phyloP scores from a whole-genome alignment of 2,329 filamentous ascomycete species.

The Fusarium clavum region DNA sequence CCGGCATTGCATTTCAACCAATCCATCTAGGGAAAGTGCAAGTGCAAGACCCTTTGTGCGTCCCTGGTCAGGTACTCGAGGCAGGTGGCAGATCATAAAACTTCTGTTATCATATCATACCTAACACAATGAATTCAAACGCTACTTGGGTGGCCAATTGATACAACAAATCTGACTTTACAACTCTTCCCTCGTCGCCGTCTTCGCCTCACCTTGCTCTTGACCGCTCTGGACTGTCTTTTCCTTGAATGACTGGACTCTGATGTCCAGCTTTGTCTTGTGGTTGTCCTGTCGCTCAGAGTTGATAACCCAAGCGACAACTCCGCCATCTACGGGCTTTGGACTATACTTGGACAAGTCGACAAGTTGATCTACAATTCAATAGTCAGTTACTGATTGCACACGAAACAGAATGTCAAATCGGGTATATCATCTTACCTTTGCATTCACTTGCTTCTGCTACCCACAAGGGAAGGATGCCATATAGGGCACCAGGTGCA shows the following conservation, averaged over 20 bases:
- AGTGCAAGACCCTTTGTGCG: conserved; percentile 21
- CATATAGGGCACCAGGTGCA: conserved; percentile 64
- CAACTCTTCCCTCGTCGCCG: conserved; percentile 44
- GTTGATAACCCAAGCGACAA: conserved; percentile 50
- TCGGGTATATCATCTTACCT: conserved; percentile 50
- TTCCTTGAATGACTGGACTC: conserved; percentile 50
- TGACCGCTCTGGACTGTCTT: conserved; percentile 35
- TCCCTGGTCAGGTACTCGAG: neutral
- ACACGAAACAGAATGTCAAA: neutral
- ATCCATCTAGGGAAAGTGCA: conserved; percentile 1
- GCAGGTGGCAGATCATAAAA: conserved; percentile 1
- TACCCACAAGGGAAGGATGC: conserved; percentile 62
- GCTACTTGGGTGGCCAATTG: neutral
- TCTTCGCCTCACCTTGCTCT: conserved; percentile 14
- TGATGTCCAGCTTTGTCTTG: conserved; percentile 52
- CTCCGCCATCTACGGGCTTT: conserved; percentile 40
- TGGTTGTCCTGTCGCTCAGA: conserved; percentile 46
- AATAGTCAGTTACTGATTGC: conserved; percentile 8
- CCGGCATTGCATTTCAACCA: conserved; percentile 20
- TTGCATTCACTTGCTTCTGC: conserved; percentile 58
- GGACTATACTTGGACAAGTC: conserved; percentile 49
- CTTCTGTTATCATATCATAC: neutral
- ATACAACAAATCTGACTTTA: conserved; percentile 23
- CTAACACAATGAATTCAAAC: neutral
- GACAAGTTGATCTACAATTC: conserved; percentile 42